Conservation (phyloP, 495 filamentous ascomycete genomes). For the Parachaetomium inaequale region DNA sequence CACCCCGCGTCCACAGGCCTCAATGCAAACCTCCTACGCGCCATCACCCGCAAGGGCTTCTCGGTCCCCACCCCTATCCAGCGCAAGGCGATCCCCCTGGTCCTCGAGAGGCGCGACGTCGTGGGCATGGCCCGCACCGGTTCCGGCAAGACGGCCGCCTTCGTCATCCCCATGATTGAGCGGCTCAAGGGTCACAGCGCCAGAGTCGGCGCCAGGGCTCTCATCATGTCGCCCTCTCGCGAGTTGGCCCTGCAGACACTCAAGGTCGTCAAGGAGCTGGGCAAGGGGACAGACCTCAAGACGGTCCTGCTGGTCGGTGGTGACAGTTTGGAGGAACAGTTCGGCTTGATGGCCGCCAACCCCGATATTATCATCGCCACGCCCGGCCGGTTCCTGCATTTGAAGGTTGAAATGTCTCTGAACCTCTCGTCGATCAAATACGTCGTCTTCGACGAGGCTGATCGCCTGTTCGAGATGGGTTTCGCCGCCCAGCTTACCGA, state of each 20-base stretch:
- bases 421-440: conserved; percentile 83
- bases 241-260: conserved; percentile 93
- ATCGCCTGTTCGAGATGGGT: conserved; percentile 96
- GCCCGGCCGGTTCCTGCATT: conserved; percentile 88
- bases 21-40: conserved; percentile 73
- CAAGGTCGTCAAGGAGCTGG: conserved; percentile 93
- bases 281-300: conserved; percentile 84
- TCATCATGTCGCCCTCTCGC: conserved; percentile 86
- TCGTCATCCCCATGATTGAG: conserved; percentile 97
- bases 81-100: conserved; percentile 87
- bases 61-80: conserved; percentile 96
- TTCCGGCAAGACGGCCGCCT: conserved; percentile 95
- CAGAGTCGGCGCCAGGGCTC: conserved; percentile 74
- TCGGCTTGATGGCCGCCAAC: conserved; percentile 84
- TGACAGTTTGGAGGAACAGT: conserved; percentile 95
- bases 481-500: conserved; percentile 91
- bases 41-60: conserved; percentile 90
- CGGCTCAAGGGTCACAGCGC: conserved; percentile 85
- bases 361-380: conserved; percentile 97
- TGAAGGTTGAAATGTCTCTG: conserved; percentile 92
- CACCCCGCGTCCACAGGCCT: conserved; percentile 50
- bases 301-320: conserved; percentile 87
- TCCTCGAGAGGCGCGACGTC: conserved; percentile 85
- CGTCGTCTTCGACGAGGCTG: conserved; percentile 95
- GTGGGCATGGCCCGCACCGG: conserved; percentile 97